A percentile compares a stretch with the other conserved stretches of the same genome.
Evolutionary conservation across 208 protist genomes (phyloP).

Genomic region (Leishmania martiniquensis): DNA sequence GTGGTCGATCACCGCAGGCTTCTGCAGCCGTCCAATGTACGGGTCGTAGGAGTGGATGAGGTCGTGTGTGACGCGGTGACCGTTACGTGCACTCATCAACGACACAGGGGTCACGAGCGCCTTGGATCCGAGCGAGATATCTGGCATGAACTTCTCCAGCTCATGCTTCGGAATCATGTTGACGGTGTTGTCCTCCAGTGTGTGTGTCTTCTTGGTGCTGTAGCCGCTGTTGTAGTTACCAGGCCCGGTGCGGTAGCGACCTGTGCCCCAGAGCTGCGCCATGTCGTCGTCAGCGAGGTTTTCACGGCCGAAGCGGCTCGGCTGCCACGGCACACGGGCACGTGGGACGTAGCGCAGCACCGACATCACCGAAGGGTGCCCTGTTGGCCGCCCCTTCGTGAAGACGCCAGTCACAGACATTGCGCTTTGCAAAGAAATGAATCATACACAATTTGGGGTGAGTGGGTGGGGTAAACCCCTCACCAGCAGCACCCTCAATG

Average conservation of each 20-base stretch:
- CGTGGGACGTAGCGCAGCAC: conserved; percentile 88
- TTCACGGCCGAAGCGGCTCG: conserved; percentile 82
- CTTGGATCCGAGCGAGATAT: conserved; percentile 86
- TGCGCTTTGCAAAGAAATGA: not conserved
- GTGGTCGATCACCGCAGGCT: conserved; percentile 84
- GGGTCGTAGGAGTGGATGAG: conserved; percentile 91
- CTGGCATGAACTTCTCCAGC: conserved; percentile 92
- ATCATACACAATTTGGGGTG: not conserved
- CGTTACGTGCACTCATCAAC: conserved; percentile 88
- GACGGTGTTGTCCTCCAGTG: conserved; percentile 79
- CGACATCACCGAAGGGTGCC: conserved; percentile 61
- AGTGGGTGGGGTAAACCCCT: not conserved
- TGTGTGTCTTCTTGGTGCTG: conserved; percentile 81
- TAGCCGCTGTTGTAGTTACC: conserved; percentile 93
- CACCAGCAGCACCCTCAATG: not conserved
- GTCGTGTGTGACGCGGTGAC: conserved; percentile 92
- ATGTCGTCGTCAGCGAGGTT: conserved; percentile 84
- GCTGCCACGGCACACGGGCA: conserved; percentile 89
- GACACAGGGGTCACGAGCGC: conserved; percentile 90
- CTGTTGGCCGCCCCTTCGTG: conserved; percentile 59
- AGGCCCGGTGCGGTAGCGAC: conserved; percentile 78
- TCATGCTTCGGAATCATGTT: conserved; percentile 90
- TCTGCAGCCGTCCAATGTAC: conserved; percentile 77
- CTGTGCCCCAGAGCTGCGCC: conserved; percentile 68
- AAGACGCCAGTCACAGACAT: conserved; percentile 89